Evolutionary conservation across 2,329 filamentous ascomycete species (phyloP).

Genomic region (Phoma sp.): DNA sequence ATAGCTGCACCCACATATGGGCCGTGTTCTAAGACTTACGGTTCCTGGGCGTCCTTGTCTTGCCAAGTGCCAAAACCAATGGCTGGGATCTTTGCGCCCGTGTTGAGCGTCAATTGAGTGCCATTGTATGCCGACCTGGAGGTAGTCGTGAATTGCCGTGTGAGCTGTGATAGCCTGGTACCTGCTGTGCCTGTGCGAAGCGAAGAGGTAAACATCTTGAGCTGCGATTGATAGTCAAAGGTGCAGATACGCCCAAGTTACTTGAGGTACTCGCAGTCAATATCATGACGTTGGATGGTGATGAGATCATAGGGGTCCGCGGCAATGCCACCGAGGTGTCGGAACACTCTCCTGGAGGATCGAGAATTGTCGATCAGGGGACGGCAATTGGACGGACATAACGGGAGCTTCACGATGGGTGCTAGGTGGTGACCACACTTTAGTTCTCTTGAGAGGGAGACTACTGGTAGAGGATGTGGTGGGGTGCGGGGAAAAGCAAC

Average conservation of each 20-base stretch:
- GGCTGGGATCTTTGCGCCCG: constrained; percentile 76
- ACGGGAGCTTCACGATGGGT: background rate
- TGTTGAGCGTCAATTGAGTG: constrained; percentile 62
- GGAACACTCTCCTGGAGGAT: background rate
- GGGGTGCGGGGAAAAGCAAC: background rate
- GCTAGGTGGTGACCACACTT: too few species aligned
- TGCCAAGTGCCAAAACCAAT: constrained; percentile 63
- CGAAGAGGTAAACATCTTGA: constrained; percentile 25
- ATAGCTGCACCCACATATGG: background rate
- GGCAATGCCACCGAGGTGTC: constrained; percentile 3
- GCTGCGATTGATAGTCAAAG: background rate
- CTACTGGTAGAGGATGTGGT: background rate
- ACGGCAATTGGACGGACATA: constrained; percentile 11
- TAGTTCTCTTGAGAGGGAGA: background rate
- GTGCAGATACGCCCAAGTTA: background rate
- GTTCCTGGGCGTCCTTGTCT: constrained; percentile 39
- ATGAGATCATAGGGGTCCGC: constrained; percentile 13
- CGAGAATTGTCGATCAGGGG: background rate
- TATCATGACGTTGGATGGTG: constrained; percentile 4
- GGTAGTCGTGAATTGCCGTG: constrained; percentile 19
- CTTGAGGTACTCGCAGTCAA: constrained; percentile 1
- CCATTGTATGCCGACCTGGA: constrained; percentile 44
- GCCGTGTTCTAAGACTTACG: constrained; percentile 12
- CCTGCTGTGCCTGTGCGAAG: constrained; percentile 18
- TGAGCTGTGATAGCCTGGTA: constrained; percentile 24